A percentile compares a stretch with the other conserved stretches of the same genome.
These are phyloP conservation scores for Zopfochytrium polystomum DNA, from an alignment of 371 early-diverging fungal species.

Conservation along the genomic window DNA sequence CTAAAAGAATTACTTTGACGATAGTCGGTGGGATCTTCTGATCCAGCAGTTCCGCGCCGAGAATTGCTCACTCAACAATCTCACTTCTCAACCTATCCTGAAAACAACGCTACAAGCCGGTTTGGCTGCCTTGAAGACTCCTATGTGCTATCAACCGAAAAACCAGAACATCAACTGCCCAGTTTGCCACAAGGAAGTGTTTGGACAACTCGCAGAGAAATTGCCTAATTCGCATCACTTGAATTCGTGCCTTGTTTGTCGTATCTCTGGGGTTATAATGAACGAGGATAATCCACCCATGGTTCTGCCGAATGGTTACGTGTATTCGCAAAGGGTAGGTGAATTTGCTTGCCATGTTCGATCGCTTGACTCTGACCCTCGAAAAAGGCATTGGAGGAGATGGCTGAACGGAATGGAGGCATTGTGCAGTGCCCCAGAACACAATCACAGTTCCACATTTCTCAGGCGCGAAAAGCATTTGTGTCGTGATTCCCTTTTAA, in stretches of 20 bases:
- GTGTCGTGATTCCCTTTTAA: constrained; percentile 53
- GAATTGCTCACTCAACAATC: constrained; percentile 77
- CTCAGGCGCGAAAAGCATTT: constrained; percentile 80
- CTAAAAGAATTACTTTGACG: constrained; percentile 58
- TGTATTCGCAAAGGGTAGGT: constrained; percentile 74
- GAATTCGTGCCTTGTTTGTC: constrained; percentile 89
- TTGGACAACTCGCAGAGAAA: constrained; percentile 75
- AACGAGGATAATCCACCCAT: constrained; percentile 93
- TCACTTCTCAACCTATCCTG: constrained; percentile 79
- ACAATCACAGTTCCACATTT: constrained; percentile 56
- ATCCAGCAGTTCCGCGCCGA: constrained; percentile 76
- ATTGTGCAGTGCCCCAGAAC: constrained; percentile 81
- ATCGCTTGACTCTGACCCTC: background rate
- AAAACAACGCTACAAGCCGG: constrained; percentile 89
- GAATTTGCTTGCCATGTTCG: background rate
- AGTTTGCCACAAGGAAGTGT: constrained; percentile 79
- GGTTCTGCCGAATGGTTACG: constrained; percentile 91
- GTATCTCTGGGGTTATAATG: constrained; percentile 88
- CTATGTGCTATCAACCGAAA: constrained; percentile 64
- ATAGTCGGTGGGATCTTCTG: constrained; percentile 74
- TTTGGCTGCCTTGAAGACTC: constrained; percentile 86
- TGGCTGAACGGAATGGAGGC: constrained; percentile 73
- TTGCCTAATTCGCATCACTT: constrained; percentile 89
- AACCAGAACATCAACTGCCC: constrained; percentile 90
- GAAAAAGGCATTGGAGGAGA: constrained; percentile 68